phyloP scores from a whole-genome alignment of 1,139 yeast species.

The Taiozyma sp. region DNA sequence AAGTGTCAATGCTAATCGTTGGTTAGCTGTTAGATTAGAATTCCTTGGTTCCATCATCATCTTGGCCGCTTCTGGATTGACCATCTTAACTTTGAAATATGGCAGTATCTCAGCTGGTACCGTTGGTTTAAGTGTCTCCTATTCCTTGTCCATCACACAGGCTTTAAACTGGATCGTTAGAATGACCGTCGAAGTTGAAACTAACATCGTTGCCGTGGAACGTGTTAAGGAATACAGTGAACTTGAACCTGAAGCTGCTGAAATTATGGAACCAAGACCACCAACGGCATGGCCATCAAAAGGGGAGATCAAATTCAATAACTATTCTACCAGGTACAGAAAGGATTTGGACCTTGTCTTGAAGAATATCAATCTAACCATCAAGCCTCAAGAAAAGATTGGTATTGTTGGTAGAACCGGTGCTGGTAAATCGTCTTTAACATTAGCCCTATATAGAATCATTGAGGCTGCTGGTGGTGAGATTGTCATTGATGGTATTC shows the following conservation, averaged over 20 bases:
- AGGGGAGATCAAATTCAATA: constrained; percentile 66
- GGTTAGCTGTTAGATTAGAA: constrained; percentile 94
- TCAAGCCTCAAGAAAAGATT: constrained; percentile 76
- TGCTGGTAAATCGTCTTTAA: constrained; percentile 92
- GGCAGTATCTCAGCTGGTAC: constrained; percentile 81
- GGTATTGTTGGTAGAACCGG: constrained; percentile 98
- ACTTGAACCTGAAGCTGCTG: constrained; percentile 78
- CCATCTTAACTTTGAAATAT: constrained; percentile 60
- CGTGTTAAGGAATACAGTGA: constrained; percentile 83
- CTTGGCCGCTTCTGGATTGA: constrained; percentile 76
- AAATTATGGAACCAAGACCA: constrained; percentile 68
- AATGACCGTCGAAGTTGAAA: constrained; percentile 97
- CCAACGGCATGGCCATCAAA: constrained; percentile 66
- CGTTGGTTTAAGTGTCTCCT: constrained; percentile 89
- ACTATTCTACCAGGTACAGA: constrained; percentile 83
- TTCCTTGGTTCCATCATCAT: constrained; percentile 85
- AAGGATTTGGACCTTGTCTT: constrained; percentile 78
- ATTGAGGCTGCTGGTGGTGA: constrained; percentile 76
- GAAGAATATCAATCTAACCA: constrained; percentile 59
- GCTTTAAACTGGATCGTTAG: constrained; percentile 95
- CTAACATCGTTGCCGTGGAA: constrained; percentile 94
- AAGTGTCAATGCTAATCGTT: constrained; percentile 88
- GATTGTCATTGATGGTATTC: constrained; percentile 66
- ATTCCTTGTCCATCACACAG: constrained; percentile 89
- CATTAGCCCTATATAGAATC: constrained; percentile 83